Percentiles rank a stretch among this genome's conserved stretches.
These are phyloP conservation scores for Geoglossum glabrum DNA, from an alignment of 495 filamentous ascomycete species.

Conservation along the genomic window DNA sequence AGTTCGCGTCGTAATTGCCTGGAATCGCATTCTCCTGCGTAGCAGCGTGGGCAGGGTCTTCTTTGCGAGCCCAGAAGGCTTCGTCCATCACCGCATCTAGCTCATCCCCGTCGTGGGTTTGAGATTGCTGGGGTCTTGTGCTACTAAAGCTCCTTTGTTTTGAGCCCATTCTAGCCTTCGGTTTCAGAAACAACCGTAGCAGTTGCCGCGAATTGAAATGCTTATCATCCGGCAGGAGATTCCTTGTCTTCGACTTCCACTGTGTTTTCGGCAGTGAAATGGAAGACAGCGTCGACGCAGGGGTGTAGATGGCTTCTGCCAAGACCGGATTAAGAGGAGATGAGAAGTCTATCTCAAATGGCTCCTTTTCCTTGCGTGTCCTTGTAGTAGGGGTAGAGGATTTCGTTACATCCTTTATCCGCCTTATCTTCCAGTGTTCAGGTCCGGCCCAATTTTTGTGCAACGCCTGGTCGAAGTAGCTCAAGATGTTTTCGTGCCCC, in stretches of 20 bases:
- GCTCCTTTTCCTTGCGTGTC: conserved; percentile 78
- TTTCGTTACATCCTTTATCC: conserved; percentile 68
- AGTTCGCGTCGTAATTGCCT: conserved; percentile 84
- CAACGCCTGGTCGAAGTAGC: conserved; percentile 89
- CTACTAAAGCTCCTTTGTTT: conserved; percentile 16
- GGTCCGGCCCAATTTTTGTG: conserved; percentile 98
- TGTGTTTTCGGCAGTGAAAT: conserved; percentile 80
- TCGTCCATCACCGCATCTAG: conserved; percentile 71
- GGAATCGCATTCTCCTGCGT: conserved; percentile 32
- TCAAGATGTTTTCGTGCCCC: conserved; percentile 78
- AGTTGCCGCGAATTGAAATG: conserved; percentile 91
- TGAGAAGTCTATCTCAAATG: conserved; percentile 81
- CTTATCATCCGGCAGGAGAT: conserved; percentile 92
- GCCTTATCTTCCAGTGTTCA: conserved; percentile 92
- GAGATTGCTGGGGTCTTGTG: conserved; percentile 5
- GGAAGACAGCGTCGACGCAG: conserved; percentile 56
- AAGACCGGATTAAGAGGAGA: conserved; percentile 46
- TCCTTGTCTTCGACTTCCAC: conserved; percentile 82
- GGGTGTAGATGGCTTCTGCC: conserved; percentile 68
- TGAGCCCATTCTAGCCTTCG: conserved; percentile 55
- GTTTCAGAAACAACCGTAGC: conserved; percentile 80
- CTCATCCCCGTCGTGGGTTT: conserved; percentile 27
- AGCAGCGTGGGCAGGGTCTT: conserved; percentile 27
- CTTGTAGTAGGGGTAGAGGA: conserved; percentile 32
- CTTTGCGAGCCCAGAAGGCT: conserved; percentile 81